Conservation (phyloP, 2,329 filamentous ascomycete species). For the Aureobasidium sp. region DNA sequence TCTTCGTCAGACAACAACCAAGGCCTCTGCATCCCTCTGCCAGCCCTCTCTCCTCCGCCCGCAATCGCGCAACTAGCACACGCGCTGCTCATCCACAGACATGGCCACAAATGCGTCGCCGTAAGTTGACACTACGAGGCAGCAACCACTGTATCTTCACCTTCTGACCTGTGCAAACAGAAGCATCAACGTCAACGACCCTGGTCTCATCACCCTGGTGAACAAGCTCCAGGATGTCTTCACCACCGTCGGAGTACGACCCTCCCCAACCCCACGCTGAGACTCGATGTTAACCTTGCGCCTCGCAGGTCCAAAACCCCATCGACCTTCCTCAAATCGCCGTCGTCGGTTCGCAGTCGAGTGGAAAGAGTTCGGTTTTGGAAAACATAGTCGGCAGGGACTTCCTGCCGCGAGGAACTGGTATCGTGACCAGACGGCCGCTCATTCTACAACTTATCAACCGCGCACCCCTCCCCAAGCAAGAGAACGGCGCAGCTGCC, state of each 20-base stretch:
- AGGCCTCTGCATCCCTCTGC: not conserved
- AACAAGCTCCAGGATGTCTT: constrained; percentile 99
- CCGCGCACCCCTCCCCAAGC: constrained; percentile 55
- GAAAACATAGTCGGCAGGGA: constrained; percentile 98
- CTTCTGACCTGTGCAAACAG: constrained; percentile 10
- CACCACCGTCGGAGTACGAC: constrained; percentile 77
- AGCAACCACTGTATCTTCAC: not conserved
- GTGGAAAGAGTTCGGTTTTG: constrained; percentile 96
- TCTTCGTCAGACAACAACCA: not conserved
- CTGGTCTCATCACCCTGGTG: constrained; percentile 68
- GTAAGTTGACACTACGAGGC: constrained; percentile 12
- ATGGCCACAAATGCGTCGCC: constrained; percentile 17
- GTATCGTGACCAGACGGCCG: constrained; percentile 92
- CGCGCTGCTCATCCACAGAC: constrained; percentile 2
- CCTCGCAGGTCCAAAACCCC: constrained; percentile 77
- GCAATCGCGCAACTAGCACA: not conserved
- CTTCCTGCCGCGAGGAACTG: constrained; percentile 93
- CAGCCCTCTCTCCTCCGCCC: not conserved
- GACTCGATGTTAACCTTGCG: constrained; percentile 19
- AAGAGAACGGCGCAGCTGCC: constrained; percentile 61
- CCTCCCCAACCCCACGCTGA: not conserved
- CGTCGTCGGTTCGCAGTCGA: constrained; percentile 96
- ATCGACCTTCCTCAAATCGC: constrained; percentile 98
- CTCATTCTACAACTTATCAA: constrained; percentile 98
- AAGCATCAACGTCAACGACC: constrained; percentile 66